Conservation (phyloP, 768 basidiomycete species). For the Mycena metata region DNA sequence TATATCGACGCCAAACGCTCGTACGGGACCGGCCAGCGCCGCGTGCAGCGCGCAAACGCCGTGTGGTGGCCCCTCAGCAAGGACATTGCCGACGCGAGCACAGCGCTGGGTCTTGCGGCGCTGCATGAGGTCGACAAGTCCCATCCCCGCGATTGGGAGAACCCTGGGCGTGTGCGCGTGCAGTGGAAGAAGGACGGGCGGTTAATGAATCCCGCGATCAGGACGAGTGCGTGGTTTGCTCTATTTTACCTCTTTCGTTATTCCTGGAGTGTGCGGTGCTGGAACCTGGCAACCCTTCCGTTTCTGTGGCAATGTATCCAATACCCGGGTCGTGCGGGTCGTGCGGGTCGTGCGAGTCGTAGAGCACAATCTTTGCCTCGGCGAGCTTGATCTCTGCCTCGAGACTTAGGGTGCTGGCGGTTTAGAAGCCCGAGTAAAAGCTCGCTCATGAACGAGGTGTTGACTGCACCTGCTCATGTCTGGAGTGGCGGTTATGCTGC, state of each 20-base stretch:
- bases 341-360: too few species aligned
- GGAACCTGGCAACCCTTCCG: too few species aligned
- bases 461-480: too few species aligned
- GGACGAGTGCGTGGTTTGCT: conserved; percentile 72
- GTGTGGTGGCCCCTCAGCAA: conserved; percentile 97
- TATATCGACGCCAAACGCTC: conserved; percentile 97
- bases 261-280: too few species aligned
- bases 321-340: too few species aligned
- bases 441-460: too few species aligned
- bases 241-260: not conserved
- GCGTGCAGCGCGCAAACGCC: conserved; percentile 82
- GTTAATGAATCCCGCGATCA: conserved; percentile 75
- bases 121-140: conserved; percentile 92
- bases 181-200: conserved; percentile 89
- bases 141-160: conserved; percentile 98
- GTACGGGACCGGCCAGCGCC: conserved; percentile 84
- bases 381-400: too few species aligned
- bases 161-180: conserved; percentile 94
- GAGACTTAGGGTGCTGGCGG: too few species aligned
- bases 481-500: too few species aligned
- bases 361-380: too few species aligned
- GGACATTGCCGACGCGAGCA: conserved; percentile 90
- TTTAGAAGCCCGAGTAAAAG: too few species aligned
- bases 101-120: conserved; percentile 79
- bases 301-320: too few species aligned